Evolutionary conservation across 2,329 filamentous ascomycete species (phyloP).

Genomic region (Cercospora sesami): DNA sequence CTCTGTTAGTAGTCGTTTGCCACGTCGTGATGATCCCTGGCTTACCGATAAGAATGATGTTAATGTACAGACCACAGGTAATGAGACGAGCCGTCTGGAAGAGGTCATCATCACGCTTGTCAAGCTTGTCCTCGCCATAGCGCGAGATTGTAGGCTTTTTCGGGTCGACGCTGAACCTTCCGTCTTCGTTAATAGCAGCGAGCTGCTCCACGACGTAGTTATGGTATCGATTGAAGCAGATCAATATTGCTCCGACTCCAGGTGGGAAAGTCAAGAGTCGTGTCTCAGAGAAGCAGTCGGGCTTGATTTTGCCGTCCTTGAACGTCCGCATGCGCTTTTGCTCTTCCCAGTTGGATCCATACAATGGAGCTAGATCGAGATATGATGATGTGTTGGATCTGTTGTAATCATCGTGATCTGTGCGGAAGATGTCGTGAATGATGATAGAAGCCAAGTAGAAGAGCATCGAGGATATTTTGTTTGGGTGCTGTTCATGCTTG

Average conservation of each 20-base stretch:
- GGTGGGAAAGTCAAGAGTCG: constrained; percentile 66
- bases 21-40: background rate
- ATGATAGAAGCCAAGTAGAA: constrained; percentile 73
- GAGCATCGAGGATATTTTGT: constrained; percentile 71
- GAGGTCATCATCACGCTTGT: constrained; percentile 49
- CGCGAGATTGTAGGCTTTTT: constrained; percentile 41
- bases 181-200: constrained; percentile 80
- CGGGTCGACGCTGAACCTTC: constrained; percentile 72
- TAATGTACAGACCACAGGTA: constrained; percentile 55
- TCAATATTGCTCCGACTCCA: constrained; percentile 66
- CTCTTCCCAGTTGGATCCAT: constrained; percentile 68
- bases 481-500: constrained; percentile 60
- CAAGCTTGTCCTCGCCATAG: constrained; percentile 37
- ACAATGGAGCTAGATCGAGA: constrained; percentile 70
- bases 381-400: constrained; percentile 71
- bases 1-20: background rate
- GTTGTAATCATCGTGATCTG: constrained; percentile 62
- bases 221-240: constrained; percentile 75
- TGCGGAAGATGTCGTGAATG: constrained; percentile 64
- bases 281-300: constrained; percentile 68
- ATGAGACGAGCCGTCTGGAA: constrained; percentile 56
- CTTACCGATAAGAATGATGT: constrained; percentile 49
- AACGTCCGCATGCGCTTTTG: constrained; percentile 66
- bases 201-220: constrained; percentile 81
- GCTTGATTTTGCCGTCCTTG: constrained; percentile 67